Evolutionary conservation across 257 asterid genomes (phyloP).

Genomic region (Rhazya stricta): DNA sequence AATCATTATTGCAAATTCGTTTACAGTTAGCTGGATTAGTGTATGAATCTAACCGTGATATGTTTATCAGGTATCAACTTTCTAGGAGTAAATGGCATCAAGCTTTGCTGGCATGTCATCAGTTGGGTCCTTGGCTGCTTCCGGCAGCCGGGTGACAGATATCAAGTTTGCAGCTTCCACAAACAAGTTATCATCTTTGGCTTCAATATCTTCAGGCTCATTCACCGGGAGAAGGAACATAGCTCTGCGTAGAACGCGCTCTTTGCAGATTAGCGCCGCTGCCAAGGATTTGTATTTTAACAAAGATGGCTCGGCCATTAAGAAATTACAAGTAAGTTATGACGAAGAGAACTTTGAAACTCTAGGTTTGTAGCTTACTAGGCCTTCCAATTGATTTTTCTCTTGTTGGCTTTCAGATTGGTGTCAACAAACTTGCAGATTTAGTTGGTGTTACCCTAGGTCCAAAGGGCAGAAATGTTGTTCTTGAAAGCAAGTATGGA

Average conservation of each 20-base stretch:
- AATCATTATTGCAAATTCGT: not conserved
- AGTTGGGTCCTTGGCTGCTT: conserved; percentile 72
- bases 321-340: conserved; percentile 60
- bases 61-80: conserved; percentile 18
- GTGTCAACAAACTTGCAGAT: conserved; percentile 93
- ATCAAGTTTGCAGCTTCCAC: conserved; percentile 45
- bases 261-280: conserved; percentile 61
- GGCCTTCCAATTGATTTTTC: not conserved
- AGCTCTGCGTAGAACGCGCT: conserved; percentile 35
- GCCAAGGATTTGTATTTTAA: conserved; percentile 87
- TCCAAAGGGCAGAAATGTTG: conserved; percentile 96
- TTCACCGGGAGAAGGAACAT: conserved; percentile 49
- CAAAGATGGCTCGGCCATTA: conserved; percentile 94
- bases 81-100: conserved; percentile 65
- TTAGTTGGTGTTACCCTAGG: conserved; percentile 96
- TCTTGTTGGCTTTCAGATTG: conserved; percentile 43
- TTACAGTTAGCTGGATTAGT: not conserved
- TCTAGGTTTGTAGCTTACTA: not conserved
- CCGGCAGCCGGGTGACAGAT: conserved; percentile 48
- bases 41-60: not conserved
- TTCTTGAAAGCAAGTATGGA: conserved; percentile 95
- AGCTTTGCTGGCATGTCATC: conserved; percentile 62
- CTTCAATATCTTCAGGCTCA: conserved; percentile 53
- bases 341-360: not conserved
- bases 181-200: conserved; percentile 59